Evolutionary conservation across 78 protist genomes (phyloP).

Genomic region (Dictyostelium purpureum): DNA sequence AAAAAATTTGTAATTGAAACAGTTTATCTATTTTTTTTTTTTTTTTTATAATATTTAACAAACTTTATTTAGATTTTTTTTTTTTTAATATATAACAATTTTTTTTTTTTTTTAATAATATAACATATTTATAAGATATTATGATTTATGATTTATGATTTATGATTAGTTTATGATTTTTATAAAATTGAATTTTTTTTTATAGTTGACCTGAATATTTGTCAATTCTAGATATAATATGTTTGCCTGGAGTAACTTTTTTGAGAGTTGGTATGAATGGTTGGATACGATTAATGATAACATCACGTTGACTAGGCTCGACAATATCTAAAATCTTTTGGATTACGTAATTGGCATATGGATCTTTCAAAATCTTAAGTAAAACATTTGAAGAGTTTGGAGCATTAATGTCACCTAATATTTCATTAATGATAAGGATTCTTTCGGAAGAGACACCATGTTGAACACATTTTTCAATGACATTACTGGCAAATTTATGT

Average conservation of each 20-base stretch:
- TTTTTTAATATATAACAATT: not conserved
- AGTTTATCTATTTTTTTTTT: too few species aligned
- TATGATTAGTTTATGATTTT: not conserved
- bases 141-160: not conserved
- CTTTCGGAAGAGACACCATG: conserved; percentile 60
- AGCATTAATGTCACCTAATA: conserved; percentile 44
- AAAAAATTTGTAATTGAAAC: too few species aligned
- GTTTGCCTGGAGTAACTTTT: conserved; percentile 94
- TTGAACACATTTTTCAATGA: conserved; percentile 86
- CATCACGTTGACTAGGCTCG: conserved; percentile 71
- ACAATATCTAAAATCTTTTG: conserved; percentile 94
- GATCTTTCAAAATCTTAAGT: conserved; percentile 92
- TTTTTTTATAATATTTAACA: too few species aligned
- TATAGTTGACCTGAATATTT: conserved; percentile 33
- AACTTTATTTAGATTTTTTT: too few species aligned
- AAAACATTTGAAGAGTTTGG: not conserved
- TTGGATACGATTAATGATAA: conserved; percentile 66
- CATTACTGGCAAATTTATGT: conserved; percentile 96
- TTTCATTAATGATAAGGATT: conserved; percentile 70
- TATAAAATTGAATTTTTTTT: not conserved
- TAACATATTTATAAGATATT: not conserved
- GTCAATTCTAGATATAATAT: conserved; percentile 92
- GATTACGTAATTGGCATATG: conserved; percentile 96
- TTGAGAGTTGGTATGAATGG: conserved; percentile 80
- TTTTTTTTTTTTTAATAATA: not conserved